phyloP scores from a whole-genome alignment of 257 asterid genomes.

The Craterostigma plantagineum region DNA sequence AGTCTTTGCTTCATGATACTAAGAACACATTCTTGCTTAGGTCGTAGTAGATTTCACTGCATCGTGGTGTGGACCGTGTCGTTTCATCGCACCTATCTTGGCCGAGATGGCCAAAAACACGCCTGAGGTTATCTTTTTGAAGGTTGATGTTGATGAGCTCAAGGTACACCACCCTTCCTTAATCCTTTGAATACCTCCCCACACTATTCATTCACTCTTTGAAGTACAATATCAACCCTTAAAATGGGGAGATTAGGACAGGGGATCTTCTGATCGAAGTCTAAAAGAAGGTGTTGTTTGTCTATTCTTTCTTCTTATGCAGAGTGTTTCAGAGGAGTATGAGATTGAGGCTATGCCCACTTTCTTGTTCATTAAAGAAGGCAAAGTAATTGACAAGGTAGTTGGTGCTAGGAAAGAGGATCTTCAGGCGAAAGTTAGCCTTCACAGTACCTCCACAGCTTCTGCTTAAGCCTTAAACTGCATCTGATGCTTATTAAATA shows the following conservation, averaged over 20 bases:
- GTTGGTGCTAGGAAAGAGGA: slow-evolving; percentile 79
- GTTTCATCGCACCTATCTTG: slow-evolving; percentile 68
- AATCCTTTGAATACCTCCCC: too few species aligned
- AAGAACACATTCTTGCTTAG: too few species aligned
- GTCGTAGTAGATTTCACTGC: slow-evolving; percentile 89
- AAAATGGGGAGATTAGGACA: neutral
- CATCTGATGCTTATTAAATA: too few species aligned
- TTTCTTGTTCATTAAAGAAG: slow-evolving; percentile 59
- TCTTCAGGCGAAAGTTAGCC: slow-evolving; percentile 30
- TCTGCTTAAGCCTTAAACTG: too few species aligned
- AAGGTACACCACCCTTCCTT: too few species aligned
- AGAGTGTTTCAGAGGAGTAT: slow-evolving; percentile 70
- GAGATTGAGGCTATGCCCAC: slow-evolving; percentile 96
- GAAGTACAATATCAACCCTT: too few species aligned
- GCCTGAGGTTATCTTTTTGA: slow-evolving; percentile 53
- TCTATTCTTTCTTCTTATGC: slow-evolving; percentile 9
- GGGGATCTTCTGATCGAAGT: neutral
- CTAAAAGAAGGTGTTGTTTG: too few species aligned
- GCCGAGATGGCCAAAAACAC: slow-evolving; percentile 73
- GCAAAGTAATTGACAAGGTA: slow-evolving; percentile 48
- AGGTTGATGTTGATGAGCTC: slow-evolving; percentile 85
- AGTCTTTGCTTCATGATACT: too few species aligned
- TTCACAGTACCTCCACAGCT: too few species aligned
- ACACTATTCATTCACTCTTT: too few species aligned
- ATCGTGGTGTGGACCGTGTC: slow-evolving; percentile 96